Conservation (phyloP, 2,329 filamentous ascomycete genomes). For the Fusarium annulatum region DNA sequence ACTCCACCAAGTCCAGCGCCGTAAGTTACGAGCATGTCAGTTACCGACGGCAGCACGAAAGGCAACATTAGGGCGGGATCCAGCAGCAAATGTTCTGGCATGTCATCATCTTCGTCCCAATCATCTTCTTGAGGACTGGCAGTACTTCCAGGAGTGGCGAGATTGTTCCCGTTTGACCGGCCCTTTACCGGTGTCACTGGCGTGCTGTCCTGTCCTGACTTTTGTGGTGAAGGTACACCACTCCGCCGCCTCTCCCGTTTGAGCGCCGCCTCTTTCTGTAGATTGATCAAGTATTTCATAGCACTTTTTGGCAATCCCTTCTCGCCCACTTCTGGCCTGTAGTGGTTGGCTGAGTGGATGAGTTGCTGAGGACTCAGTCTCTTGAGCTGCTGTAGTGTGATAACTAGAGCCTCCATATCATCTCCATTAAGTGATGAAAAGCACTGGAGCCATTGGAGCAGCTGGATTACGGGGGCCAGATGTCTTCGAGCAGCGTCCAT, state of each 20-base stretch:
- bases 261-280: slow-evolving; percentile 78
- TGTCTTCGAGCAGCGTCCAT: slow-evolving; percentile 86
- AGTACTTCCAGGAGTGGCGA: slow-evolving; percentile 57
- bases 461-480: slow-evolving; percentile 88
- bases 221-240: slow-evolving; percentile 57
- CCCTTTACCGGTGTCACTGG: slow-evolving; percentile 59
- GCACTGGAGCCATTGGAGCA: slow-evolving; percentile 97
- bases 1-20: slow-evolving; percentile 94
- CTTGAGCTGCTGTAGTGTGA: slow-evolving; percentile 89
- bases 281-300: slow-evolving; percentile 83
- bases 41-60: slow-evolving; percentile 94
- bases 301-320: slow-evolving; percentile 90
- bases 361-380: slow-evolving; percentile 87
- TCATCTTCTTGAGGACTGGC: slow-evolving; percentile 49
- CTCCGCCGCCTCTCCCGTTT: slow-evolving; percentile 66
- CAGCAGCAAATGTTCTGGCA: slow-evolving; percentile 80
- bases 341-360: slow-evolving; percentile 91
- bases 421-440: slow-evolving; percentile 91
- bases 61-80: slow-evolving; percentile 94
- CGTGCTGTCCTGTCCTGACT: slow-evolving; percentile 50
- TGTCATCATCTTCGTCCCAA: slow-evolving; percentile 70
- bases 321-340: slow-evolving; percentile 94
- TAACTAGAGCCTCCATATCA: slow-evolving; percentile 87
- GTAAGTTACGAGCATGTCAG: slow-evolving; percentile 96
- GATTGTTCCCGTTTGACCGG: slow-evolving; percentile 56